These are phyloP conservation scores for Hansenula lynferdii DNA, from an alignment of 1,139 yeast species.

Conservation along the genomic window DNA sequence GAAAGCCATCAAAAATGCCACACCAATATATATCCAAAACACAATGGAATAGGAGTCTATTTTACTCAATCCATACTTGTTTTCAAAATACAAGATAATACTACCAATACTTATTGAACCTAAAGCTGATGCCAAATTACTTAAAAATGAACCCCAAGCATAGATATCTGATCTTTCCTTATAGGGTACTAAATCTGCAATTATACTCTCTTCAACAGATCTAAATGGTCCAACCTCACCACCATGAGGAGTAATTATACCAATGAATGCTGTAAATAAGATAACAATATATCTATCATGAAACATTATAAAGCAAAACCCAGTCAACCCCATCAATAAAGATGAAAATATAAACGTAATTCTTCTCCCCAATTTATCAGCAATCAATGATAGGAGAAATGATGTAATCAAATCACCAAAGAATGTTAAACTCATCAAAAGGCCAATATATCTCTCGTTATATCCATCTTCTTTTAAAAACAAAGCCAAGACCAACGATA, in stretches of 20 bases:
- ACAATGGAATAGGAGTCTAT: constrained; percentile 48
- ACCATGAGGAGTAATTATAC: constrained; percentile 84
- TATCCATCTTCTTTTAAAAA: constrained; percentile 54
- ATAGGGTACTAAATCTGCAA: constrained; percentile 72
- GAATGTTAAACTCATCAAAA: constrained; percentile 76
- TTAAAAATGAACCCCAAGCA: constrained; percentile 48
- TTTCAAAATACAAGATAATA: constrained; percentile 44
- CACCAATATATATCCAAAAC: constrained; percentile 49
- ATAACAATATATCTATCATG: constrained; percentile 45
- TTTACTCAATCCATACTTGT: constrained; percentile 22
- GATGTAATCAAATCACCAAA: constrained; percentile 75
- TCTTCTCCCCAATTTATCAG: constrained; percentile 68
- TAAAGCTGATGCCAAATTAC: constrained; percentile 68
- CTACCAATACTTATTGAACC: constrained; percentile 68
- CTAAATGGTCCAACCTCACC: constrained; percentile 92
- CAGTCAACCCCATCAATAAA: constrained; percentile 64
- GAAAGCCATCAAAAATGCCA: constrained; percentile 51
- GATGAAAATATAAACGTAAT: constrained; percentile 60
- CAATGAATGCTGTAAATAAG: constrained; percentile 56
- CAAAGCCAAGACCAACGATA: constrained; percentile 60
- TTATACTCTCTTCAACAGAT: constrained; percentile 77
- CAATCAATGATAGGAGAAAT: constrained; percentile 66
- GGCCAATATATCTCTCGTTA: constrained; percentile 56
- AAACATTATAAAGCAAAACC: constrained; percentile 52
- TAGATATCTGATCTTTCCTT: constrained; percentile 66